Base-by-base conservation (phyloP, 2,329 filamentous ascomycete genomes). In the Ceratocystis cubensis region DNA sequence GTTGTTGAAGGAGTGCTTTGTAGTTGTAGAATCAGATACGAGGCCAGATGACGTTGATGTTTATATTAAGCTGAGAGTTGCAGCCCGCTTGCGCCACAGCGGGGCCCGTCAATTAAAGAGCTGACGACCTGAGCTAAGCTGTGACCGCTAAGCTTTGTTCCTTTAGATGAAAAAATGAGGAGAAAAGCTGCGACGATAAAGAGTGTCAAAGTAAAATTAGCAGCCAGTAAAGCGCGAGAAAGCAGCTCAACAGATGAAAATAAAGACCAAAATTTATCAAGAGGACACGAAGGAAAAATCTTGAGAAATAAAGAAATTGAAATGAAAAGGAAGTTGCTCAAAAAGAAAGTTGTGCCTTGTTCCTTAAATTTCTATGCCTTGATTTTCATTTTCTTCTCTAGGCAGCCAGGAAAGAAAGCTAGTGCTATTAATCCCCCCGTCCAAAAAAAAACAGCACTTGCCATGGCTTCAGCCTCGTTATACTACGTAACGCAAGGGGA, bases 11-110 rank as follows among this genome's bases (percentile, higher is more conserved):
- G 25, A 53, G 41, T 8, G 17, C 25, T 22, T 17, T 44, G 44
- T 70, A 69, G 44, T 67, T 69, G 68, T 70, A 45, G 20, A 63
- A 50, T 50, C 8, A 5, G 22, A 59, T 10, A 59, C 30, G 56
- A 59, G 56, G 56, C 28, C 15, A 20, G 61, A 63, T 63, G 61
- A 33, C 41, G 44, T 63, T 45, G 44, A 33, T 33, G 33, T 46
- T 45, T 10, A 22, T 53, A 53, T 15, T 41, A 15, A 53, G 48
- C 48, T 50, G n/a, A 63, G 20, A 10, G 28, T 57, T 57, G 17
- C 53, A 57, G 53, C 61, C 37, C 41, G 44, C 46, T 50, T 63
- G 53, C 57, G 63, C 63, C 48, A 64, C 46, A 57, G 65, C 59
- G 65, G 65, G 65, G 65, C 65, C 37, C 59, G 28, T 50, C 30